These are phyloP conservation scores for Medicago truncatula DNA, from an alignment of 306 rosid species.

Conservation along the genomic window MtrunA17r5.0-ANR NC_053044.1:42892501-42893000, in stretches of 20 bases:
- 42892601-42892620: slow-evolving; percentile 83
- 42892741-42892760: slow-evolving; percentile 76
- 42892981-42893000: slow-evolving; percentile 84
- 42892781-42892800: slow-evolving; percentile 90
- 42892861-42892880: slow-evolving; percentile 16
- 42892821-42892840: slow-evolving; percentile 81
- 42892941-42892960: slow-evolving; percentile 60
- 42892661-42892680: slow-evolving; percentile 7
- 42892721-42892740: slow-evolving; percentile 41
- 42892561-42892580: slow-evolving; percentile 75
- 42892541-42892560: slow-evolving; percentile 58
- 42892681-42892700: slow-evolving; percentile 3
- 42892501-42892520: slow-evolving; percentile 22
- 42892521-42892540: slow-evolving; percentile 35
- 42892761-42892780: slow-evolving; percentile 79
- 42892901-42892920: slow-evolving; percentile 28
- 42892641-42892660: slow-evolving; percentile 23
- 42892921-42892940: slow-evolving; percentile 41
- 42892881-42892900: neutral
- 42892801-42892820: slow-evolving; percentile 90
- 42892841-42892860: slow-evolving; percentile 31
- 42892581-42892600: slow-evolving; percentile 91
- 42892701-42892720: slow-evolving; percentile 11
- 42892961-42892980: slow-evolving; percentile 90
- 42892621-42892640: slow-evolving; percentile 61